Base-by-base conservation (phyloP, 2,329 filamentous ascomycete species). In the Trichophyton equinum region DNA sequence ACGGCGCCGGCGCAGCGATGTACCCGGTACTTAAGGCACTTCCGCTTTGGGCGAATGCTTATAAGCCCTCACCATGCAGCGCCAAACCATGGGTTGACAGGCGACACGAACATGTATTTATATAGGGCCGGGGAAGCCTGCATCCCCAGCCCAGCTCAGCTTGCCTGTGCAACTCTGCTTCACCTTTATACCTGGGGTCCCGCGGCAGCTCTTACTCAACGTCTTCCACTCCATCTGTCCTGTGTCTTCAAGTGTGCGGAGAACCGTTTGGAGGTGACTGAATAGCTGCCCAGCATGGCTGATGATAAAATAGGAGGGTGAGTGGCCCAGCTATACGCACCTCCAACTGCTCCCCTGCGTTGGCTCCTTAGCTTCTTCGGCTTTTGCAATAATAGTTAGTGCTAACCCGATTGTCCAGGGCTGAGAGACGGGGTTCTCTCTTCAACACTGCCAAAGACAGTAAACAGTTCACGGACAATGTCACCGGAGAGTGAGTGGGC, bases 401-500 rank as follows among this genome's bases (percentile, higher is more conserved):
- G 44, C 44, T 47, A 47, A 47, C 44, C n/a, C n/a, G 7, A 8
- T 20, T 22, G n/a, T 25, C 44, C 18, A 47, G 44, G 18, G 11
- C 49, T 25, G 61, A 62, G 59, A 61, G 59, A 42, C 63, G 61
- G n/a, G 47, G 15, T 40, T 64, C 65, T 8, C 44, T 62, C 55
- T 65, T 63, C 46, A n/a, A 22, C 49, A 60, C 44, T 38, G 58
- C 40, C 18, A 60, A 60, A 5, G 62, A 61, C 40, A 64, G 63
- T 56, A 61, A 62, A 47, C 33, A 66, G 44, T 61, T 71, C 63
- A 70, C 68, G n/a, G 64, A 68, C 7, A 73, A 73, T 61, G 59
- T 65, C n/a, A 69, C 66, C 57, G 71, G 70, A 67, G 70, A 72
- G 71, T 73, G 60, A 63, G 70, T 67, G 8, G 25, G 2, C 11